phyloP scores from a whole-genome alignment of 1,284 basidiomycete species.

The Cutaneotrichosporon spelunceum region DNA sequence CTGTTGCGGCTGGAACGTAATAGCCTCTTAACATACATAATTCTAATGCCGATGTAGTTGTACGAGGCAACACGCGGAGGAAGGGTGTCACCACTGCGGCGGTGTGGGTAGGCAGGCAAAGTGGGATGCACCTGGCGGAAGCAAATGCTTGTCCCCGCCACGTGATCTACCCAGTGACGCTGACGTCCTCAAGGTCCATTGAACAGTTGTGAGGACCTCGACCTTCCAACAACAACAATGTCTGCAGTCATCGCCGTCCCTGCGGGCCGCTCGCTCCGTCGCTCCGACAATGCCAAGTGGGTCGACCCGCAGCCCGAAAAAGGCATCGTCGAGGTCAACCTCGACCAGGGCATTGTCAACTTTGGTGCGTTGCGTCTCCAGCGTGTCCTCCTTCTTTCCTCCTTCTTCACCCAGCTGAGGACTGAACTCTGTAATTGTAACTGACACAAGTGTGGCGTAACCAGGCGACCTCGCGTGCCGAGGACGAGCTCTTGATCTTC shows the following conservation, averaged over 20 bases:
- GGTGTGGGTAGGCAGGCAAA: too few relatives aligned
- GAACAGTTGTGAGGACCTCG: too few relatives aligned
- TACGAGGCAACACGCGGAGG: background rate
- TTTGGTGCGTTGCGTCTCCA: conserved; percentile 32
- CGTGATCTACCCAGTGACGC: background rate
- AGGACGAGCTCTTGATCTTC: conserved; percentile 51
- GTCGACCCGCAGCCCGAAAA: conserved; percentile 49
- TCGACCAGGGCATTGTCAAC: conserved; percentile 46
- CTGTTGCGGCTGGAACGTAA: conserved; percentile 7
- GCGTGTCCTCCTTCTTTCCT: background rate
- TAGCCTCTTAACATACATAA: background rate
- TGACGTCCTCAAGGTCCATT: conserved; percentile 11
- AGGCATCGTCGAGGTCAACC: conserved; percentile 42
- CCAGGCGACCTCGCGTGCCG: conserved; percentile 29
- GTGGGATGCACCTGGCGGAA: too few relatives aligned
- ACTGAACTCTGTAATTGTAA: background rate
- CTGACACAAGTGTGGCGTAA: conserved; percentile 41
- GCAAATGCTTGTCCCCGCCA: background rate
- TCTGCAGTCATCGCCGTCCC: conserved; percentile 38
- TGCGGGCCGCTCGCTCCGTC: conserved; percentile 43
- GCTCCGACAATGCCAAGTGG: conserved; percentile 42
- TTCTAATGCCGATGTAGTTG: conserved; percentile 1
- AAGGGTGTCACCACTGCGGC: too few relatives aligned
- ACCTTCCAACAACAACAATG: conserved; percentile 21
- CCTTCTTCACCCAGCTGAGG: too few relatives aligned